Conservation (phyloP, 2,329 filamentous ascomycete genomes). For the Leptographium procerum region DNA sequence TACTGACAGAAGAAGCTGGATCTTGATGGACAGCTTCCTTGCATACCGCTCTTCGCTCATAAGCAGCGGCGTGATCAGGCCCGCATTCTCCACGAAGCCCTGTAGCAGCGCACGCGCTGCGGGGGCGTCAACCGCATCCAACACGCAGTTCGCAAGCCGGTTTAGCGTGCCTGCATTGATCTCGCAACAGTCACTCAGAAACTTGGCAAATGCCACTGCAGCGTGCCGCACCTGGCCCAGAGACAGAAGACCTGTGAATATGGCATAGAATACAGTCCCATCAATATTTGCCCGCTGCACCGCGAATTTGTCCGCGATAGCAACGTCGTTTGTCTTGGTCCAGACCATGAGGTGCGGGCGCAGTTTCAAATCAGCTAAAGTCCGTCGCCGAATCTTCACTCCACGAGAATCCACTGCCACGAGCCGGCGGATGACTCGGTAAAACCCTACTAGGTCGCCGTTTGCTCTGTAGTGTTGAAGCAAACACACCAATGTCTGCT, state of each 20-base stretch:
- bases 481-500: conserved; percentile 36
- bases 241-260: conserved; percentile 36
- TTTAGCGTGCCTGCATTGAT: conserved; percentile 28
- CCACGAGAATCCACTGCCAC: conserved; percentile 31
- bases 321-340: conserved; percentile 16
- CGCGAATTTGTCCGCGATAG: conserved; percentile 21
- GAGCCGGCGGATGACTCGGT: conserved; percentile 33
- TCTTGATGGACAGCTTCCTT: conserved; percentile 6
- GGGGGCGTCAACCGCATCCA: conserved; percentile 25
- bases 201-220: conserved; percentile 25
- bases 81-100: conserved; percentile 18
- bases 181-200: conserved; percentile 17
- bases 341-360: conserved; percentile 13
- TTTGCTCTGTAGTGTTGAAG: conserved; percentile 37
- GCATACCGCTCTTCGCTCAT: conserved; percentile 3
- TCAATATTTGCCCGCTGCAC: conserved; percentile 29
- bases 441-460: conserved; percentile 29
- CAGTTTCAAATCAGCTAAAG: conserved; percentile 11
- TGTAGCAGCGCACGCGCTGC: conserved; percentile 23
- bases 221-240: conserved; percentile 34
- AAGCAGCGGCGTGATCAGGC: conserved; percentile 11
- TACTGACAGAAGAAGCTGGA: conserved; percentile 9
- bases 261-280: conserved; percentile 28
- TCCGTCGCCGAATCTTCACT: conserved; percentile 21
- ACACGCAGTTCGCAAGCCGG: conserved; percentile 29